A percentile compares a stretch with the other conserved stretches of the same genome.
These are phyloP conservation scores for Oryza australiensis DNA, from an alignment of 176 grass and related monocot genomes.

Conservation along the genomic window DNA sequence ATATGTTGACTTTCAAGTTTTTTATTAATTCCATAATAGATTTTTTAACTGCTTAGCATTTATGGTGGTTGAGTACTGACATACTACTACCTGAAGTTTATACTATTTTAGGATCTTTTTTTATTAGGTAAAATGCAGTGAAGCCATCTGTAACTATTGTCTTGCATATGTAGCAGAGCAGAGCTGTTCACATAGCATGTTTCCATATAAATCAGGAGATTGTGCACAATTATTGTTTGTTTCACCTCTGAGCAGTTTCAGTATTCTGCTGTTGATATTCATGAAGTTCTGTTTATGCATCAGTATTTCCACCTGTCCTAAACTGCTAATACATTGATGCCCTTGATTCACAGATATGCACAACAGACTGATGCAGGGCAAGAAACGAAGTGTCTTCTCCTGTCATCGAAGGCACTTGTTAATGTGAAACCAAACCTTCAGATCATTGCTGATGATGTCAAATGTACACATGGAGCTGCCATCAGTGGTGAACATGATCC, in stretches of 20 bases:
- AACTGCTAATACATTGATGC: not conserved
- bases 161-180: not conserved
- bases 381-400: conserved; percentile 73
- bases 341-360: conserved; percentile 56
- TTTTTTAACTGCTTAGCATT: not conserved
- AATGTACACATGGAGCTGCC: conserved; percentile 90
- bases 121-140: not conserved
- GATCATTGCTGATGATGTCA: conserved; percentile 97
- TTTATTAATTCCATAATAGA: not conserved
- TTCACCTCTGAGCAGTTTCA: not conserved
- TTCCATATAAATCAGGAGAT: not conserved
- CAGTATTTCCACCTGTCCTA: not conserved
- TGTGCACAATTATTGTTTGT: not conserved
- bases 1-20: not conserved
- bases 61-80: not conserved
- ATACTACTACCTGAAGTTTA: not conserved
- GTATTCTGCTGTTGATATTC: not conserved
- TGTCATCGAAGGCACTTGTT: conserved; percentile 81
- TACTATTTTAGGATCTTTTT: not conserved
- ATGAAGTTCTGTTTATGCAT: not conserved
- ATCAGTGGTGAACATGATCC: conserved; percentile 90
- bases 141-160: not conserved
- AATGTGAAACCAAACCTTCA: conserved; percentile 96
- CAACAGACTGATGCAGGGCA: conserved; percentile 91
- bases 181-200: not conserved